phyloP scores from a whole-genome alignment of 1,284 basidiomycete genomes.

The Pulchroboletus neoregius region DNA sequence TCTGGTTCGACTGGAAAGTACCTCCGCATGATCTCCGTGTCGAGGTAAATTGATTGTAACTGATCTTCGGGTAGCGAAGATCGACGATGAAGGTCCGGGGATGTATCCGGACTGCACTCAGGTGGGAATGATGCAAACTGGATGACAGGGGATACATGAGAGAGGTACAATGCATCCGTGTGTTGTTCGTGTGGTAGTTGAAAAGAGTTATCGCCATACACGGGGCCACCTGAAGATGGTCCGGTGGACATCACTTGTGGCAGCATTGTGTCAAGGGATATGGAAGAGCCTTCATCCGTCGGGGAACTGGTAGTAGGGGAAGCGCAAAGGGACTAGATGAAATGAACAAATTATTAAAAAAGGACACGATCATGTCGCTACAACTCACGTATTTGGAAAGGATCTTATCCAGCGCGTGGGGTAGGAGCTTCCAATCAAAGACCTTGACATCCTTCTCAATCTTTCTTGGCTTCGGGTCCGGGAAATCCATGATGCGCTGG shows the following conservation, averaged over 20 bases:
- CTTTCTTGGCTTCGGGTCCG: constrained; percentile 89
- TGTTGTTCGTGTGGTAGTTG: constrained; percentile 16
- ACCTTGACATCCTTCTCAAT: constrained; percentile 99
- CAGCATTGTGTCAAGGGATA: constrained; percentile 1
- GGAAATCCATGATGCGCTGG: constrained; percentile 93
- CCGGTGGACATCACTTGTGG: constrained; percentile 2
- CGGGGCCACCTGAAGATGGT: constrained; percentile 9
- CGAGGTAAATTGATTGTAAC: constrained; percentile 25
- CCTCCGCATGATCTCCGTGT: constrained; percentile 19
- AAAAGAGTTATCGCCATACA: constrained; percentile 10
- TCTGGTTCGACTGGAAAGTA: constrained; percentile 23
- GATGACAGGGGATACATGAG: constrained; percentile 24
- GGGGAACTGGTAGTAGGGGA: constrained; percentile 8
- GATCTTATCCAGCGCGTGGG: constrained; percentile 85
- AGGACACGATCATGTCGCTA: not conserved
- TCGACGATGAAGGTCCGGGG: constrained; percentile 16
- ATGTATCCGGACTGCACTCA: constrained; percentile 13
- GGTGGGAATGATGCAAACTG: constrained; percentile 18
- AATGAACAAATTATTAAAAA: constrained; percentile 8
- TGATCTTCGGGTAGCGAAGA: constrained; percentile 26
- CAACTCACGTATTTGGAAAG: constrained; percentile 87
- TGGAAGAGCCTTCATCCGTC: constrained; percentile 8
- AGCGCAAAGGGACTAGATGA: constrained; percentile 44
- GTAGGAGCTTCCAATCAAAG: constrained; percentile 86
- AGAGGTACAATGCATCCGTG: constrained; percentile 21